Evolutionary conservation across 345 rosid species (phyloP).

Genomic region (Euphorbia tirucalli): DNA sequence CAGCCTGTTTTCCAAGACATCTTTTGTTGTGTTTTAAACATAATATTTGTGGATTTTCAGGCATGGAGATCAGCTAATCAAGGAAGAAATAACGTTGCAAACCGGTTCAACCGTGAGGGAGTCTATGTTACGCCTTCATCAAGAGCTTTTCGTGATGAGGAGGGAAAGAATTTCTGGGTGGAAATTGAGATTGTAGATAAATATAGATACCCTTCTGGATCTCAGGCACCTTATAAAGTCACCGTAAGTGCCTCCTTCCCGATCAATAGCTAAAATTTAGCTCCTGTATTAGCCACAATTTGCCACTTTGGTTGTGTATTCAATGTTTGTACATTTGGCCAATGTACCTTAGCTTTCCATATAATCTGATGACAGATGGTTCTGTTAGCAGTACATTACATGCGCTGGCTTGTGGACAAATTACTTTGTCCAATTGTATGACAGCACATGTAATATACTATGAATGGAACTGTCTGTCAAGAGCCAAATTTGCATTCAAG

Average conservation of each 20-base stretch:
- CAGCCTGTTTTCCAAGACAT: constrained; percentile 6
- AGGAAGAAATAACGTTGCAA: constrained; percentile 88
- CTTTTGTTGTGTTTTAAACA: constrained; percentile 6
- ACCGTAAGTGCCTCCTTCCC: constrained; percentile 55
- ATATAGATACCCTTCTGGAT: constrained; percentile 84
- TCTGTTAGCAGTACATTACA: too few species aligned
- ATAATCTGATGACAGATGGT: too few species aligned
- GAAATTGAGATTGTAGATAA: constrained; percentile 91
- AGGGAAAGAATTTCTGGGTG: constrained; percentile 96
- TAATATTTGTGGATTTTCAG: constrained; percentile 43
- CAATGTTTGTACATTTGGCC: too few species aligned
- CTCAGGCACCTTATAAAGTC: constrained; percentile 89
- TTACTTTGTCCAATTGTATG: too few species aligned
- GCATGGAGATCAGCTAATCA: constrained; percentile 91
- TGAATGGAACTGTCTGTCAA: too few species aligned
- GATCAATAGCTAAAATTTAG: background rate
- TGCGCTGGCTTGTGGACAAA: too few species aligned
- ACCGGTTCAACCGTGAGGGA: constrained; percentile 73
- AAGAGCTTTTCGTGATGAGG: constrained; percentile 96
- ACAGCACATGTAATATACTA: too few species aligned
- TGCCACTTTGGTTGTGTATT: too few species aligned
- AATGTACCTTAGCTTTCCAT: too few species aligned
- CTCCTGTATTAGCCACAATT: too few species aligned
- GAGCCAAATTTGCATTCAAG: too few species aligned
- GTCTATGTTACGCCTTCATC: constrained; percentile 75